Evolutionary conservation across 2,329 filamentous ascomycete genomes (phyloP).

Genomic region (Diaporthe nobilis): DNA sequence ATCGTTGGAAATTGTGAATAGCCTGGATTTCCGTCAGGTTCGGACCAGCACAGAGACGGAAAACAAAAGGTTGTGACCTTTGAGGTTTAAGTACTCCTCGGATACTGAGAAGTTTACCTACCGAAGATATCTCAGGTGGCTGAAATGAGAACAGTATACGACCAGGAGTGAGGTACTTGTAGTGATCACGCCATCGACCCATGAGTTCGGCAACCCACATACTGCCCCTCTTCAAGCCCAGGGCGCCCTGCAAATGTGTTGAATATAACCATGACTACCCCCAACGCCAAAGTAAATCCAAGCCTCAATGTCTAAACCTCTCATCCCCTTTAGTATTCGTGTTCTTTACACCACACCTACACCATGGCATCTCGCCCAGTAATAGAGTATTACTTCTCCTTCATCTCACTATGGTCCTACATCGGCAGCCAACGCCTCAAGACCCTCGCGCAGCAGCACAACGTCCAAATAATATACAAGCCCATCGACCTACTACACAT

Average conservation of each 20-base stretch:
- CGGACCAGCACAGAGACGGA: too few relatives aligned
- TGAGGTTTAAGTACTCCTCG: too few relatives aligned
- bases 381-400: constrained; percentile 50
- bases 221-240: constrained; percentile 3
- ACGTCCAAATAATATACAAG: constrained; percentile 49
- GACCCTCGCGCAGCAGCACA: constrained; percentile 44
- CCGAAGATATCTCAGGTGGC: background rate
- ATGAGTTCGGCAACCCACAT: background rate
- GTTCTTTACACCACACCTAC: background rate
- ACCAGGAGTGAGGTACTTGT: background rate
- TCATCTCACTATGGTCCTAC: constrained; percentile 51
- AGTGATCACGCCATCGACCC: constrained; percentile 8
- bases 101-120: background rate
- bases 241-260: background rate
- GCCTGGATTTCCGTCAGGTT: too few relatives aligned
- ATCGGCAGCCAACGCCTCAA: constrained; percentile 49
- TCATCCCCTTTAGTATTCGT: too few relatives aligned
- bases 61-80: background rate
- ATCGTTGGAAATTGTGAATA: background rate
- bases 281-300: background rate
- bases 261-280: background rate
- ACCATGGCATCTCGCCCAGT: constrained; percentile 40
- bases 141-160: background rate
- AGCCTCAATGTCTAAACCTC: background rate
- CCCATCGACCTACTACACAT: constrained; percentile 50